Evolutionary conservation across 2,329 filamentous ascomycete genomes (phyloP).

Genomic region (Diaporthe ampelina): DNA sequence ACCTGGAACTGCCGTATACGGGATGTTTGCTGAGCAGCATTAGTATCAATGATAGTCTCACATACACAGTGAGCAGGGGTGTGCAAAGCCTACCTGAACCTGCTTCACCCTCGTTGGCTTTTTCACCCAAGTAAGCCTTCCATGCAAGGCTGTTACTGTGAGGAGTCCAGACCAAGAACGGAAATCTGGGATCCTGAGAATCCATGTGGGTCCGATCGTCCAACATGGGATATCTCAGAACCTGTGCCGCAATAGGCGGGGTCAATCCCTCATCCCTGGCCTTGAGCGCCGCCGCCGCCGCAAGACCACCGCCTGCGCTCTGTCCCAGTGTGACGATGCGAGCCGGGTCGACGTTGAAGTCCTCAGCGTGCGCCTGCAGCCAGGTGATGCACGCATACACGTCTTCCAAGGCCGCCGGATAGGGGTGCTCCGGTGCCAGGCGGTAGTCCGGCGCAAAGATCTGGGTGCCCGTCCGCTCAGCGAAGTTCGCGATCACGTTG

Average conservation of each 20-base stretch:
- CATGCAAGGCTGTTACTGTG: constrained; percentile 1
- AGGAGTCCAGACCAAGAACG: neutral
- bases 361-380: constrained; percentile 50
- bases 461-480: constrained; percentile 41
- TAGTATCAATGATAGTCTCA: too few relatives aligned
- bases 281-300: constrained; percentile 56
- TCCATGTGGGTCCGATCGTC: constrained; percentile 50
- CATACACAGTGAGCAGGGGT: neutral
- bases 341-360: constrained; percentile 45
- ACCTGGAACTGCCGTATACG: constrained; percentile 44
- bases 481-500: constrained; percentile 39
- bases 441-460: constrained; percentile 60
- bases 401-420: constrained; percentile 61
- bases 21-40: neutral
- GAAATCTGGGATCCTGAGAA: neutral
- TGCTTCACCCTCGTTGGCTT: neutral
- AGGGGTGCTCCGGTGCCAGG: constrained; percentile 62
- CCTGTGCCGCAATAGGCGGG: constrained; percentile 50
- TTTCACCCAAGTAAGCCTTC: constrained; percentile 7
- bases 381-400: constrained; percentile 48
- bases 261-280: constrained; percentile 48
- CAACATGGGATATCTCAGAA: constrained; percentile 56
- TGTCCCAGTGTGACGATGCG: constrained; percentile 47
- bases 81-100: neutral
- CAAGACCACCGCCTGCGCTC: constrained; percentile 49